Base-by-base conservation (phyloP, 768 basidiomycete species). In the Candolleomyces efflorescens region DNA sequence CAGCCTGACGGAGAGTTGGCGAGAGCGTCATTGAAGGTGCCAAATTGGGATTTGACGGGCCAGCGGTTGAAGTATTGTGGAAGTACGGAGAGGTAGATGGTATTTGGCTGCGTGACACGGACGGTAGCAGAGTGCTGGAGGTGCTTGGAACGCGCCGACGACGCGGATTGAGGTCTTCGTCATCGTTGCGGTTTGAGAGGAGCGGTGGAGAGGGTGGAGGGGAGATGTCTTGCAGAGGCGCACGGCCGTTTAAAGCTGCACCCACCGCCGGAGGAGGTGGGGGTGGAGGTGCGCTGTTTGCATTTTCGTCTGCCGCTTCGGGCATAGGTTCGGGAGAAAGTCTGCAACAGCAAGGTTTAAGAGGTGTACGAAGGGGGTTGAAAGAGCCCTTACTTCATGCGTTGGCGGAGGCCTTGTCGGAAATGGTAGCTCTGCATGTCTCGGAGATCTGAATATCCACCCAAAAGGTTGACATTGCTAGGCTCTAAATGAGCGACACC, bases 401-500 rank as follows among this genome's bases (percentile, higher is more conserved):
- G 82, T 41, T 69, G 65, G 48, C 80, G 78, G 18, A 96, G 75
- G 23, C 81, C 78, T 44, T 78, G 75, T 10, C 83, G 73, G 66
- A 97, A 92, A 54, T 85, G 73, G 1, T 68, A 67, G 26, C 32
- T 81, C 79, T 53, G 84, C 86, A 20, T 78, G 63, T 3, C 62
- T 74, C 94, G 85, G 47, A 92, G 90, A 26, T 83, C 83, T 6
- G 83, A 82, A 55, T 75, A 74, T 58, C 86, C 77, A 0, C 86
- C 89, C 60, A 85, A 76, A 56, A 90, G 65, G 2, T 71, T 73
- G 6, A 90, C 78, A 26, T 82, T 86, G 6, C 73, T 71, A 1
- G 92, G 90, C 63, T 92, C 87, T 5, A 98, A 83, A 57, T 90
- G 86, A 0, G 87, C 87, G 48, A 87, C 82, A 4, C 90, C 91